Evolutionary conservation across 768 basidiomycete genomes (phyloP), one percentile per base, ranked within the genome.

Genomic region (Multifurca ochricompacta): DNA sequence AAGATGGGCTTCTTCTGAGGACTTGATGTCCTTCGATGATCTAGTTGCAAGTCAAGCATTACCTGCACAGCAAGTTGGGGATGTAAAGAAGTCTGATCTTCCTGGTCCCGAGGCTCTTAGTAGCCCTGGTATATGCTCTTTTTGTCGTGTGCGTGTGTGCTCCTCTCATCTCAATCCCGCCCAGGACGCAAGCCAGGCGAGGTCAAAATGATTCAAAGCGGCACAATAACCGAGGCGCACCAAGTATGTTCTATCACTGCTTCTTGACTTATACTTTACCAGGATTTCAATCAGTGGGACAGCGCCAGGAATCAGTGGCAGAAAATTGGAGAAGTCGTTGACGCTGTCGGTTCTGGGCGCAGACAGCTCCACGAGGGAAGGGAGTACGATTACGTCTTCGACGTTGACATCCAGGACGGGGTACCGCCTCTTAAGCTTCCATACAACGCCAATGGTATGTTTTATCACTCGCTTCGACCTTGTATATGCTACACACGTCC

Each of bases 361-460:
- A 94, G 90, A 69, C 90, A 94, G 69, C 76, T 96, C n/a, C 86
- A 87, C 65, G 70, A 92, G 62, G 96, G 96, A 16, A 85, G 85
- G 65, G 95, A 98, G 70, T 99, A 94, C 65, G 96, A 99, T 70
- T 96, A 96, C 64, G 95, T 99, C n/a, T 97, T 98, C 64, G 94
- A 96, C 65, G 94, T 99, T 32, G 96, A 98, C 64, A 85, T 97
- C 25, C 79, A 91, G 64, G 95, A 96, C 56, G 94, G 93, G 2
- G 82, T 81, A 14, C 94, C 95, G 10, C 85, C 94, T 6, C 74
- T 98, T 59, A 98, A 97, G 65, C 76, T 99, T 19, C 95, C 95
- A 0, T 98, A 90, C 68, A 97, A 98, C 66, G 82, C 79, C 23
- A 78, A 81, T 41, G 94, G 93, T 89, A 78, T 66, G 35, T 36